Conservation (phyloP, 257 asterid species). For the Craterostigma plantagineum region DNA sequence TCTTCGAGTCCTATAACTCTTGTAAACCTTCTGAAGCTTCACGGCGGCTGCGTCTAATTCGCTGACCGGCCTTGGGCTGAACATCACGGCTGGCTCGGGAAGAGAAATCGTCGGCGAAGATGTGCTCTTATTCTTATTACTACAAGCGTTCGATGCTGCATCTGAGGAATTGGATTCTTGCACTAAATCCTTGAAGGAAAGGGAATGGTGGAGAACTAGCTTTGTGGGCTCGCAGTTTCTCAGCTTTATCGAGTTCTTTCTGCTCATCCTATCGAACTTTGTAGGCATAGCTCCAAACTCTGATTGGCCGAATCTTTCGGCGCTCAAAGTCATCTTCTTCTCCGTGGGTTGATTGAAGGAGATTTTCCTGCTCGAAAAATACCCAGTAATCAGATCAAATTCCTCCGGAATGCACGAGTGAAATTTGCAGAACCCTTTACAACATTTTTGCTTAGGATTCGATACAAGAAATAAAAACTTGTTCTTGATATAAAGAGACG, state of each 20-base stretch:
- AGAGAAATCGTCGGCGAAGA: conserved; percentile 13
- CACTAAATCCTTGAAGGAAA: conserved; percentile 55
- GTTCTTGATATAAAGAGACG: too few relatives aligned
- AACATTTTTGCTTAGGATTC: too few relatives aligned
- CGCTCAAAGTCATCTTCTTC: conserved; percentile 1
- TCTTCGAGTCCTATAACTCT: conserved; percentile 76
- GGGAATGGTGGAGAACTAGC: conserved; percentile 32
- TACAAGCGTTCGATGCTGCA: conserved; percentile 5
- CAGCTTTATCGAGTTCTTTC: conserved; percentile 45
- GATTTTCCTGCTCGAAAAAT: too few relatives aligned
- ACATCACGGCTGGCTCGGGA: conserved; percentile 45
- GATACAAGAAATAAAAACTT: too few relatives aligned
- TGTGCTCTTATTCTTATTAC: not conserved
- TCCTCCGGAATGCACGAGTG: too few relatives aligned
- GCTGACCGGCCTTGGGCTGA: conserved; percentile 49
- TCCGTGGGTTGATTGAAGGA: too few relatives aligned
- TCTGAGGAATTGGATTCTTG: conserved; percentile 17
- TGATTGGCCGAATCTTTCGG: conserved; percentile 17
- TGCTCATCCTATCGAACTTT: conserved; percentile 15
- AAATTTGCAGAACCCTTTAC: too few relatives aligned
- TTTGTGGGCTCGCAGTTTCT: conserved; percentile 43
- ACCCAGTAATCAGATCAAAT: too few relatives aligned
- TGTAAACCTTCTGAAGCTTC: conserved; percentile 77
- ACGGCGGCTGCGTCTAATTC: conserved; percentile 93
- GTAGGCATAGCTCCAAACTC: conserved; percentile 17